phyloP scores from a whole-genome alignment of 257 asterid genomes.

The Eustoma russellianum region DNA sequence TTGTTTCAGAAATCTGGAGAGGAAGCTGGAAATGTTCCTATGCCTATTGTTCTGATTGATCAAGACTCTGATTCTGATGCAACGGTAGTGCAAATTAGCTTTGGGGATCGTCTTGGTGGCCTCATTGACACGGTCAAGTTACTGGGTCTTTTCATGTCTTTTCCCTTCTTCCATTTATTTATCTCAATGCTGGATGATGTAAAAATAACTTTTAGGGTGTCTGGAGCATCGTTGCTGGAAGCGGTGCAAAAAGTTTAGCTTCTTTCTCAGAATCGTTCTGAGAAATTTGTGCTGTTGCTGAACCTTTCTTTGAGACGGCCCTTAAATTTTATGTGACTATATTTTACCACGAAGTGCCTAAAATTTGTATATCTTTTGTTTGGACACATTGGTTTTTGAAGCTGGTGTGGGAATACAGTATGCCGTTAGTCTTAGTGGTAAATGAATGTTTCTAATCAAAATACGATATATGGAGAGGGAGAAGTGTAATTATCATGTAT shows the following conservation, averaged over 20 bases:
- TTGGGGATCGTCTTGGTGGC: slow-evolving; percentile 97
- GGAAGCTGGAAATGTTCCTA: slow-evolving; percentile 54
- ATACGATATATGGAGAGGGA: too few relatives aligned
- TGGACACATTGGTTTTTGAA: too few relatives aligned
- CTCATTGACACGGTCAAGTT: slow-evolving; percentile 78
- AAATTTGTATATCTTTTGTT: too few relatives aligned
- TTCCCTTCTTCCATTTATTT: not conserved
- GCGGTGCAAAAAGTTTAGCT: not conserved
- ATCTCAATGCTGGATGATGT: not conserved
- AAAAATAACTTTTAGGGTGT: not conserved
- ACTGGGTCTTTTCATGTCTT: not conserved
- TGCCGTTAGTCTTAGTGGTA: too few relatives aligned
- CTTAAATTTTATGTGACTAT: too few relatives aligned
- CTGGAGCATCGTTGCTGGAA: not conserved
- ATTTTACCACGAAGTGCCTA: too few relatives aligned
- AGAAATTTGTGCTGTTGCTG: not conserved
- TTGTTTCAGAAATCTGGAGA: slow-evolving; percentile 33
- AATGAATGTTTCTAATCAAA: too few relatives aligned
- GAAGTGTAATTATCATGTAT: too few relatives aligned
- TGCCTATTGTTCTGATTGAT: slow-evolving; percentile 84
- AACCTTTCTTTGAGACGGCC: not conserved
- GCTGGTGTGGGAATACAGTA: too few relatives aligned
- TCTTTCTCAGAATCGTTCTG: not conserved
- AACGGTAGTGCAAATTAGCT: slow-evolving; percentile 83
- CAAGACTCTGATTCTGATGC: slow-evolving; percentile 83